A percentile compares a stretch with the other conserved stretches of the same genome.
phyloP scores from a whole-genome alignment of 345 rosid species.

The Ceriops zippeliana region DNA sequence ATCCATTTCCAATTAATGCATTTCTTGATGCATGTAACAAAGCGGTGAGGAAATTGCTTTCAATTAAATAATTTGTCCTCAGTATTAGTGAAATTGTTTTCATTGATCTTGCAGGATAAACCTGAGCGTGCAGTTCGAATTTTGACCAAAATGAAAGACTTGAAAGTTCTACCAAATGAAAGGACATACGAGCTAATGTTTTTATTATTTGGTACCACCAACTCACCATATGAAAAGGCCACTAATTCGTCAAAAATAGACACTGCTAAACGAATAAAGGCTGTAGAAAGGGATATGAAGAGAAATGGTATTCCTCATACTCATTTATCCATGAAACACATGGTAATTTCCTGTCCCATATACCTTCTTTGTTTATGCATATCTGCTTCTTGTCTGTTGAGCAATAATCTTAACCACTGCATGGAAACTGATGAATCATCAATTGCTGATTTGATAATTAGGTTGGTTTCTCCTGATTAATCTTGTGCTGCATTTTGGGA shows the following conservation, averaged over 20 bases:
- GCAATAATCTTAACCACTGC: not conserved
- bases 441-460: not conserved
- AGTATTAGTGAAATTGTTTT: not conserved
- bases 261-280: conserved; percentile 56
- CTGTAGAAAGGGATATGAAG: conserved; percentile 72
- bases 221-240: conserved; percentile 71
- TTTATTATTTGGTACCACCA: conserved; percentile 67
- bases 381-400: no score
- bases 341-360: conserved; percentile 45
- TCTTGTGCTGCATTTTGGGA: not conserved
- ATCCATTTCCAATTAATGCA: conserved; percentile 53
- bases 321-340: conserved; percentile 46
- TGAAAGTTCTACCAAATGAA: conserved; percentile 51
- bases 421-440: not conserved
- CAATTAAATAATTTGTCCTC: not conserved
- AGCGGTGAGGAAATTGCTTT: conserved; percentile 46
- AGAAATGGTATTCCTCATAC: conserved; percentile 66
- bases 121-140: conserved; percentile 70
- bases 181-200: conserved; percentile 65
- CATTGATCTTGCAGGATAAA: conserved; percentile 49
- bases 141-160: conserved; percentile 66
- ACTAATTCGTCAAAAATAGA: conserved; percentile 52
- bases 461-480: not conserved
- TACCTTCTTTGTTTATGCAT: conserved; percentile 6
- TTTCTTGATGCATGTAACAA: conserved; percentile 63